Evolutionary conservation across 164 flowering plant genomes (phyloP).

Genomic region (Sedum album): DNA sequence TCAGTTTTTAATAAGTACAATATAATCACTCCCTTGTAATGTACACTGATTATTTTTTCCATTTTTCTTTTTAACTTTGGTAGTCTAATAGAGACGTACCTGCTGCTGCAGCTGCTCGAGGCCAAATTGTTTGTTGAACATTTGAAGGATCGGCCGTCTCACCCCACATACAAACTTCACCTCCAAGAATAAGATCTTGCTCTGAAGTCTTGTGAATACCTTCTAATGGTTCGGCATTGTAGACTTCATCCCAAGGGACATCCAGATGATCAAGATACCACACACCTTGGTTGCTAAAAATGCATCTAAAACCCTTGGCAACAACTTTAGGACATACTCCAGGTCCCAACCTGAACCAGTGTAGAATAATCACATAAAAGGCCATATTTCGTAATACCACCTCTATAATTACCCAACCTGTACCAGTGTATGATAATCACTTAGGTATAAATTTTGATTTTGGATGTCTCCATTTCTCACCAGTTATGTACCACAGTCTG

Average conservation of each 20-base stretch:
- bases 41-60: not conserved
- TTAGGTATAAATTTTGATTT: not conserved
- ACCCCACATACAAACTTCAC: conserved; percentile 87
- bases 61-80: too few relatives aligned
- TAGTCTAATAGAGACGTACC: conserved; percentile 32
- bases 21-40: not conserved
- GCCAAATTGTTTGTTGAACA: conserved; percentile 94
- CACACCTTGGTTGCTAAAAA: conserved; percentile 82
- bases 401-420: too few relatives aligned
- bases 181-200: conserved; percentile 79
- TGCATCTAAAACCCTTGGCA: conserved; percentile 82
- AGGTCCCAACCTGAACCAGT: conserved; percentile 55
- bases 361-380: not conserved
- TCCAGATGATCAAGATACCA: conserved; percentile 96
- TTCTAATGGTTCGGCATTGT: conserved; percentile 72
- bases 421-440: not conserved
- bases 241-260: conserved; percentile 66
- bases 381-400: too few relatives aligned
- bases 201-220: conserved; percentile 48
- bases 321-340: conserved; percentile 89
- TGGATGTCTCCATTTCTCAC: conserved; percentile 29
- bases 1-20: not conserved
- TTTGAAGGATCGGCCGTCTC: conserved; percentile 60
- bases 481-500: conserved; percentile 88
- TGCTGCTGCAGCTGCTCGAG: conserved; percentile 97